Base-by-base conservation (phyloP, 768 basidiomycete species). In the Xanthoconium purpureum region DNA sequence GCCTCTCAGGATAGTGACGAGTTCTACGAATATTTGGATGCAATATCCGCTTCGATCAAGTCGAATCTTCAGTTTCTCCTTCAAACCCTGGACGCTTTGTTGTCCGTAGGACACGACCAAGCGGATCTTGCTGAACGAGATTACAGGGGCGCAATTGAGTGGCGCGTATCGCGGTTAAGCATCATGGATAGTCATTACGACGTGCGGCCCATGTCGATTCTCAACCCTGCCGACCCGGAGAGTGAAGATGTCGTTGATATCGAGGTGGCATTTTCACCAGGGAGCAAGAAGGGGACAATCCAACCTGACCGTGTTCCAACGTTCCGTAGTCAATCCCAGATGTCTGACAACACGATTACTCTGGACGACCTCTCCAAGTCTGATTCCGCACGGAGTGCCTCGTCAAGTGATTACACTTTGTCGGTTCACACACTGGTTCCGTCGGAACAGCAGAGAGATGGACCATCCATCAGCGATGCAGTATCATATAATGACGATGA, bases 61-160 rank as follows among this genome's bases (percentile, higher is more conserved):
- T 74, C 81, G 47, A 87, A 90, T 63, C 73, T 85, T 24, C 74
- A 73, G 11, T 69, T 82, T 30, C 75, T 85, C 28, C 74, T 83
- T 52, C 79, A 84, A 62, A 82, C 83, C 1, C 73, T 90, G 11
- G 86, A 90, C 40, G 78, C 75, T 15, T 75, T 91, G 24, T 71
- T 88, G 29, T 72, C 78, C 1, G 69, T 89, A 17, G 88, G 88
- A 5, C 81, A 85, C 54, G 84, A 89, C 52, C 89, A 91, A 70
- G 85, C 82, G 3, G 83, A 86, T 14, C 73, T 86, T 38, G 82
- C 84, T 18, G 81, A 83, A 67, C 84, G 80, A 51, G 86, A 88
- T 56, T 89, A 90, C 71, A 83, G 78, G 53, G 84, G 82, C 6
- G 87, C 89, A 2, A 90, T 90, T 52, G 86, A 89, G 54, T 86